These are phyloP conservation scores for Friedmanniomyces endolithicus DNA, from an alignment of 495 filamentous ascomycete genomes.

Conservation along the genomic window DNA sequence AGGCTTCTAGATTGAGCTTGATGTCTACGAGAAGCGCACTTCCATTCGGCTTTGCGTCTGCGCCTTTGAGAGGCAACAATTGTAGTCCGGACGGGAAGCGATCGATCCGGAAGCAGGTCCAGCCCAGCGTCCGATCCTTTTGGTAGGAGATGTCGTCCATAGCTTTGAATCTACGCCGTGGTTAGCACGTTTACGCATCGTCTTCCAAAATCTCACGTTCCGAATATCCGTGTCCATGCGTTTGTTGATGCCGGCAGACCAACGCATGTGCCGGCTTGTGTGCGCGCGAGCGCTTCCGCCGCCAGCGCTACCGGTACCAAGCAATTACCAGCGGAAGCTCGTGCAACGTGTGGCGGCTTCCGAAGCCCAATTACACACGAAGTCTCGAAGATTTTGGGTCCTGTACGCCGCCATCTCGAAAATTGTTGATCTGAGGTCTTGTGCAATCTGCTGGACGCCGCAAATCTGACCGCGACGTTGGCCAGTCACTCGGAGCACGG, in stretches of 20 bases:
- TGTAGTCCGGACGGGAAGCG: slow-evolving; percentile 61
- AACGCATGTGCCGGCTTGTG: not conserved
- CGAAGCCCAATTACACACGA: no score
- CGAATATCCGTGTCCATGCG: no score
- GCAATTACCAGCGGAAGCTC: not conserved
- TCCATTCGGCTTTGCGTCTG: slow-evolving; percentile 45
- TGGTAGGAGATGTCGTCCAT: slow-evolving; percentile 64
- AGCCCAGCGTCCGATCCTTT: slow-evolving; percentile 64
- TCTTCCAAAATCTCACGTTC: not conserved
- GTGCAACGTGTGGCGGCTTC: not conserved
- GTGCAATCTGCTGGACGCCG: no score
- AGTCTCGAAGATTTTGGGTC: no score
- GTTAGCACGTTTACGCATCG: slow-evolving; percentile 4
- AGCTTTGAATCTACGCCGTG: slow-evolving; percentile 57
- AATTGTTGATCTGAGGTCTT: no score
- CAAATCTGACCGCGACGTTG: no score
- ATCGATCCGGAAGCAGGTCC: slow-evolving; percentile 79
- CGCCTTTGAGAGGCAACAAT: slow-evolving; percentile 60
- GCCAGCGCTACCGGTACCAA: not conserved
- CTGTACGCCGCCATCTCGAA: no score
- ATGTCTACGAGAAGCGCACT: slow-evolving; percentile 55
- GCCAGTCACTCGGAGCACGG: not conserved
- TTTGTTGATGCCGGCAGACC: not conserved
- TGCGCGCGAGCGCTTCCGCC: slow-evolving; percentile 1
- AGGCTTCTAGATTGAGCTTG: not conserved